Conservation (phyloP, 2,329 filamentous ascomycete species). For the Daldinia eschscholtzii region DNA sequence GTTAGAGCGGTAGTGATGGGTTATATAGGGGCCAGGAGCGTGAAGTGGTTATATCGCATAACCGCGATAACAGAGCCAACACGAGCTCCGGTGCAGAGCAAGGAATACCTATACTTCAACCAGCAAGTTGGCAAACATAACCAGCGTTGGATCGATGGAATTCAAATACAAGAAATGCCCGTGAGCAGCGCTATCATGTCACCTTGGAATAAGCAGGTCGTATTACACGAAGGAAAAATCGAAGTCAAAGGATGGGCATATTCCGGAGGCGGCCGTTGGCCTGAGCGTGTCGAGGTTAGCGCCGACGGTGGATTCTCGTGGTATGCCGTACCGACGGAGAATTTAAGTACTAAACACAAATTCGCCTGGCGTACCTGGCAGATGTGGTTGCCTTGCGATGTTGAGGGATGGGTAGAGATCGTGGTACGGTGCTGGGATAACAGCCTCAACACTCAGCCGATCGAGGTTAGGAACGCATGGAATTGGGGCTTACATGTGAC, state of each 20-base stretch:
- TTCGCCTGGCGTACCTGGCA: constrained; percentile 76
- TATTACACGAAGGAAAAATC: constrained; percentile 72
- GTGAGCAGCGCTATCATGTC: constrained; percentile 76
- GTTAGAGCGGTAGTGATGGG: constrained; percentile 72
- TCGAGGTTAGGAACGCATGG: constrained; percentile 66
- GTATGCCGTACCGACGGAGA: constrained; percentile 72
- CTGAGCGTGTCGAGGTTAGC: constrained; percentile 73
- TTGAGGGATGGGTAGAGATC: constrained; percentile 72
- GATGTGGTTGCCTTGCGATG: constrained; percentile 71
- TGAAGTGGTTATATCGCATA: constrained; percentile 74
- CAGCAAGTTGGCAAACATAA: constrained; percentile 78
- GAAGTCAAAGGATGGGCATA: constrained; percentile 70
- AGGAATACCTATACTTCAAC: constrained; percentile 77
- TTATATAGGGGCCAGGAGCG: constrained; percentile 75
- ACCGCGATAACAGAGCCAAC: constrained; percentile 70
- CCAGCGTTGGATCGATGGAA: constrained; percentile 67
- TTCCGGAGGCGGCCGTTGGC: constrained; percentile 69
- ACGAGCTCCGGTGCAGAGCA: constrained; percentile 71
- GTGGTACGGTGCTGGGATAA: constrained; percentile 73
- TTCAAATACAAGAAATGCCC: constrained; percentile 79
- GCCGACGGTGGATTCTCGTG: constrained; percentile 73
- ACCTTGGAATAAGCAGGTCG: constrained; percentile 69
- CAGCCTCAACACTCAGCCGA: constrained; percentile 70
- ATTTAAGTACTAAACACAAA: constrained; percentile 71
- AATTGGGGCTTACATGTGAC: constrained; percentile 78